Conservation (phyloP, 2,329 filamentous ascomycete species). For the Pleoardoris graminearum region DNA sequence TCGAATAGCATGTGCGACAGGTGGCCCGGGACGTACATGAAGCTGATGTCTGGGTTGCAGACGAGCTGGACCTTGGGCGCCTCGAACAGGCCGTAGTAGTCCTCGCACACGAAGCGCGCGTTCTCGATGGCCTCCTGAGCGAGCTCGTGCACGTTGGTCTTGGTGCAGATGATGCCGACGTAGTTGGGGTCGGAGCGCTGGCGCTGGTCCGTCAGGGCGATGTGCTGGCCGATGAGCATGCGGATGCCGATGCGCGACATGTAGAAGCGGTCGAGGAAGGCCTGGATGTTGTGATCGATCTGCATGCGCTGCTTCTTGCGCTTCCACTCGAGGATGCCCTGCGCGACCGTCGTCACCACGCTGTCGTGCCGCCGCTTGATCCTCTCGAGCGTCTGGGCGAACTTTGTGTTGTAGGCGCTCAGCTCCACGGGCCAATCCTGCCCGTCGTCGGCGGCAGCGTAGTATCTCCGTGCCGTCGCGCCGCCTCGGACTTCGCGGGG, state of each 20-base stretch:
- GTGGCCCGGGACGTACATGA: slow-evolving; percentile 99
- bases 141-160: slow-evolving; percentile 93
- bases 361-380: slow-evolving; percentile 97
- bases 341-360: slow-evolving; percentile 96
- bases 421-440: slow-evolving; percentile 92
- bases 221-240: slow-evolving; percentile 99
- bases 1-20: slow-evolving; percentile 99
- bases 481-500: slow-evolving; percentile 53
- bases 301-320: slow-evolving; percentile 95
- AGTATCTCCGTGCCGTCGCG: slow-evolving; percentile 71
- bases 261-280: slow-evolving; percentile 98
- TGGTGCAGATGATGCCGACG: slow-evolving; percentile 98
- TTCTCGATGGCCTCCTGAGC: slow-evolving; percentile 98
- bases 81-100: slow-evolving; percentile 96
- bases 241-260: slow-evolving; percentile 99
- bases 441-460: slow-evolving; percentile 85
- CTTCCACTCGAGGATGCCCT: slow-evolving; percentile 98
- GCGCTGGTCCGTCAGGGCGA: slow-evolving; percentile 91
- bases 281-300: slow-evolving; percentile 95
- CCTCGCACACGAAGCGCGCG: slow-evolving; percentile 97
- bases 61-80: slow-evolving; percentile 96
- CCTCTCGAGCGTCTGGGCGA: slow-evolving; percentile 83
- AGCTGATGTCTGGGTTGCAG: slow-evolving; percentile 90
- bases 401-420: slow-evolving; percentile 89
- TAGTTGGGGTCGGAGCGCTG: slow-evolving; percentile 89